Percentiles rank a stretch among this genome's conserved stretches.
Evolutionary conservation across 306 rosid species (phyloP).

Genomic region (Dalbergia oliveri): DNA sequence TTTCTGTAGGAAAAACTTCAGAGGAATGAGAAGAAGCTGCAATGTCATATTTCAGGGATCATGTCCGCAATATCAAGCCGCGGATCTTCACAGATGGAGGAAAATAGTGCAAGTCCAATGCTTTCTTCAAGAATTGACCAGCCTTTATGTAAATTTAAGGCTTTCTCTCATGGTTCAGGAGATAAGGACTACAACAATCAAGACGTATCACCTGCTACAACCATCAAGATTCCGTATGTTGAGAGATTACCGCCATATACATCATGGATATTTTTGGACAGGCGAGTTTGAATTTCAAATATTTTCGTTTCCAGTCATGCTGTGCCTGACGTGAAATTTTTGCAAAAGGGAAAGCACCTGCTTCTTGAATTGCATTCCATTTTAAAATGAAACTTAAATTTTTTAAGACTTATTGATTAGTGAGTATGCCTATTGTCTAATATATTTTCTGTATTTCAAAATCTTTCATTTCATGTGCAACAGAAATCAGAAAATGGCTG

Average conservation of each 20-base stretch:
- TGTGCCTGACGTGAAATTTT: conserved; percentile 16
- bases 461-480: conserved; percentile 60
- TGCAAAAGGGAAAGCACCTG: conserved; percentile 23
- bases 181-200: conserved; percentile 67
- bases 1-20: conserved; percentile 72
- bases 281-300: conserved; percentile 55
- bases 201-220: conserved; percentile 60
- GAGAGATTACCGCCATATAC: conserved; percentile 85
- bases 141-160: conserved; percentile 68
- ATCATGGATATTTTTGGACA: conserved; percentile 93
- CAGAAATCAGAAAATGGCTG: conserved; percentile 99
- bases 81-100: conserved; percentile 46
- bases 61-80: conserved; percentile 53
- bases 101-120: conserved; percentile 51
- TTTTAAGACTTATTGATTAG: conserved; percentile 23
- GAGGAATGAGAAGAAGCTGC: conserved; percentile 69
- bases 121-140: conserved; percentile 72
- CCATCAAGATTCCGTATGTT: conserved; percentile 68
- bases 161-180: conserved; percentile 65
- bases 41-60: conserved; percentile 54
- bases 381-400: conserved; percentile 23
- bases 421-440: conserved; percentile 39
- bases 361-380: conserved; percentile 22
- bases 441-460: conserved; percentile 60
- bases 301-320: conserved; percentile 24